phyloP scores from a whole-genome alignment of 164 flowering plant genomes.

The Piper longum region DNA sequence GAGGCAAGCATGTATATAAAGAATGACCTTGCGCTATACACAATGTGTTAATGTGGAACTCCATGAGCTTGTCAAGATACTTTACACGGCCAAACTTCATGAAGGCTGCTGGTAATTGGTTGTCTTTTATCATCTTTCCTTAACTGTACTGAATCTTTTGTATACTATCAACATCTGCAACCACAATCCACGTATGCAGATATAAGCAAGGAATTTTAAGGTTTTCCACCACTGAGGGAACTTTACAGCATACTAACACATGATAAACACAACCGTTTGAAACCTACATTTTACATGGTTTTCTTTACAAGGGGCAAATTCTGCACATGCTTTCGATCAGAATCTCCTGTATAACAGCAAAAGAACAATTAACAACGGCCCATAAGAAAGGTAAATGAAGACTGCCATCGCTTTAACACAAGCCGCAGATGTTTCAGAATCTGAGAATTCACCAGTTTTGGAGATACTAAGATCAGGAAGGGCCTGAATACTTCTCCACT shows the following conservation, averaged over 20 bases:
- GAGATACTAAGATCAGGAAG: slow-evolving; percentile 9
- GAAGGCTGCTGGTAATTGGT: slow-evolving; percentile 1
- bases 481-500: slow-evolving; percentile 72
- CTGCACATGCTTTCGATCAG: too few relatives aligned
- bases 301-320: too few relatives aligned
- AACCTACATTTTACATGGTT: too few relatives aligned
- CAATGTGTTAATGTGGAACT: neutral
- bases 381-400: neutral
- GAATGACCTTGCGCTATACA: neutral
- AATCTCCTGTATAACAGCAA: too few relatives aligned
- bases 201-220: too few relatives aligned
- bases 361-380: neutral
- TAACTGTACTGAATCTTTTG: neutral
- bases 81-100: neutral
- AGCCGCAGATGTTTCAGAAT: neutral
- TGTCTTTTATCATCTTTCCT: neutral
- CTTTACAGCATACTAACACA: too few relatives aligned
- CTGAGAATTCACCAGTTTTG: neutral
- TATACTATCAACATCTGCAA: neutral
- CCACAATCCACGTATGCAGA: neutral
- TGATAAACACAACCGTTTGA: too few relatives aligned
- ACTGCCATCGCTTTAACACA: neutral
- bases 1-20: too few relatives aligned
- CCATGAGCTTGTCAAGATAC: neutral
- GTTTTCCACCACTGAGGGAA: too few relatives aligned